Evolutionary conservation across 2,329 filamentous ascomycete genomes (phyloP), one percentile per base, ranked within the genome.

Genomic region (Sordariomycetes sp.): DNA sequence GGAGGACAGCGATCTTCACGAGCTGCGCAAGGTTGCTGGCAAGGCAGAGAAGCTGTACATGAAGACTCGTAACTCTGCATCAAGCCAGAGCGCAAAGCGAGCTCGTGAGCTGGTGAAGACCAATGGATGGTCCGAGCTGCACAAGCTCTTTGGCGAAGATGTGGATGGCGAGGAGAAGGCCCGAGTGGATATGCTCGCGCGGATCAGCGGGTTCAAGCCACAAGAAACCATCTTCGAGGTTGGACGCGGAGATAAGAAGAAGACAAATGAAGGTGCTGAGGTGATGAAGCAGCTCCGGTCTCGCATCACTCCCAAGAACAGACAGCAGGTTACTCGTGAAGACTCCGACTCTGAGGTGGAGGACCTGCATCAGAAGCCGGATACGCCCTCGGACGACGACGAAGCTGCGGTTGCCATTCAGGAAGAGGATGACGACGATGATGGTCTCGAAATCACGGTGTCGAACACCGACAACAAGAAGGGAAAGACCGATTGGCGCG

Each of bases 211-310:
- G 3, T 98, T 92, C 62, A 77, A 86, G 46, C 92, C 93, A 0
- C 70, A 80, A 28, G 92, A 98, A 58, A 96, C 90, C 0, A 86
- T 98, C n/a, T 98, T 98, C 47, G 92, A 98, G 57, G 80, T 95
- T 42, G 83, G 84, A 6, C 77, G 81, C 45, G 74, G 79, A 40
- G 82, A 79, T 25, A 81, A 83, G 43, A 81, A 79, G 23, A 80
- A 83, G 43, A 67, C 66, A 24, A 68, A 61, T 32, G 78, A 82
- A 50, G 80, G 82, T 6, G 82, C 80, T 3, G 81, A 86, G 40
- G 66, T 90, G 21, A 86, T 92, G 75, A 79, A 77, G 46, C 72
- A 78, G 31, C 71, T 82, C 50, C 73, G 81, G 49, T 74, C 74
- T 53, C 80, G 71, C 54, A 86, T 82, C 39, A 80, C 70, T 35